Conservation (phyloP, 1,139 yeast species). For the Blastobotrys ciferrii region DNA sequence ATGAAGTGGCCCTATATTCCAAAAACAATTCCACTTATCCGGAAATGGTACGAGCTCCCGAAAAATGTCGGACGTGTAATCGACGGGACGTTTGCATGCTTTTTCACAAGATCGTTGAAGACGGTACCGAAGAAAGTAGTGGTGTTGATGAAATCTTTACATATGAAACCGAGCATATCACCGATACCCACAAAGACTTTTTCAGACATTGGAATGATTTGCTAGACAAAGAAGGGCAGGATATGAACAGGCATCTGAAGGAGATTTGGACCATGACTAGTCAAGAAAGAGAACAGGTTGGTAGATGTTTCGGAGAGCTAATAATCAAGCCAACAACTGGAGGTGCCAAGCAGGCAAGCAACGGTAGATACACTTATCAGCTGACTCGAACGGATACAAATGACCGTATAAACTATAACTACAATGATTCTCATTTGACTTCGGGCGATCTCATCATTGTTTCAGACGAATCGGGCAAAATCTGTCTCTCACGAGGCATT, state of each 20-base stretch:
- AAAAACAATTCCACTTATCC: slow-evolving; percentile 51
- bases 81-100: slow-evolving; percentile 66
- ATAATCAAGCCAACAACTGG: slow-evolving; percentile 18
- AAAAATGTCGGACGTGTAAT: slow-evolving; percentile 68
- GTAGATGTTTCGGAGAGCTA: slow-evolving; percentile 50
- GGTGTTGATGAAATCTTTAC: slow-evolving; percentile 43
- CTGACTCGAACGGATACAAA: slow-evolving; percentile 10
- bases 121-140: slow-evolving; percentile 48
- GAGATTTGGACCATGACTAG: slow-evolving; percentile 72
- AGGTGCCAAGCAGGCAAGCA: slow-evolving; percentile 11
- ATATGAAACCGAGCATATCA: slow-evolving; percentile 52
- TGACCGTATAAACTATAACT: neutral
- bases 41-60: slow-evolving; percentile 48
- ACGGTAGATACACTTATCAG: slow-evolving; percentile 11
- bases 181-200: slow-evolving; percentile 49
- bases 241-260: slow-evolving; percentile 50
- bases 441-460: slow-evolving; percentile 50
- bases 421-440: slow-evolving; percentile 26
- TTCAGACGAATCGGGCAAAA: slow-evolving; percentile 80
- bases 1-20: slow-evolving; percentile 60
- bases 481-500: slow-evolving; percentile 65
- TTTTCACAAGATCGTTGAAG: slow-evolving; percentile 57
- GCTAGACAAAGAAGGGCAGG: slow-evolving; percentile 71
- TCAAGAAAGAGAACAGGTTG: slow-evolving; percentile 58
- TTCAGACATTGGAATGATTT: slow-evolving; percentile 71